phyloP scores from a whole-genome alignment of 2,329 filamentous ascomycete genomes.

The Pyrenochaeta sp. region DNA sequence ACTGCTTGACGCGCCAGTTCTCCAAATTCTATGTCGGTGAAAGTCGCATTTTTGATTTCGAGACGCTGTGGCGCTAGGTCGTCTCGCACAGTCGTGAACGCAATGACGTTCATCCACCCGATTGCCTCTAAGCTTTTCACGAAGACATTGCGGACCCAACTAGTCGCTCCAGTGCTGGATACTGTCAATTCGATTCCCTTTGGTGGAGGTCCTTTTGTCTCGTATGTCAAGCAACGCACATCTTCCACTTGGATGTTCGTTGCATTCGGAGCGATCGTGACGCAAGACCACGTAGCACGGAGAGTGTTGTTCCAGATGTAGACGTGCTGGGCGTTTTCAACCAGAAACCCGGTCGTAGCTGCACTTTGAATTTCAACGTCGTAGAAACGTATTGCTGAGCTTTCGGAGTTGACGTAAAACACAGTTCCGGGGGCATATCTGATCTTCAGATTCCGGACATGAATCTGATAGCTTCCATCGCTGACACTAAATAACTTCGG shows the following conservation, averaged over 20 bases:
- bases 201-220: not conserved
- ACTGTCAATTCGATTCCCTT: slow-evolving; percentile 6
- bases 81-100: slow-evolving; percentile 2
- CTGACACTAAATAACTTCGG: slow-evolving; percentile 19
- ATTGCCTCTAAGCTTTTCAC: slow-evolving; percentile 11
- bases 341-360: not conserved
- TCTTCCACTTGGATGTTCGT: slow-evolving; percentile 23
- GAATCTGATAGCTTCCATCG: slow-evolving; percentile 15
- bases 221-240: slow-evolving; percentile 8
- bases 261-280: slow-evolving; percentile 10
- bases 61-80: slow-evolving; percentile 1
- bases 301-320: slow-evolving; percentile 24
- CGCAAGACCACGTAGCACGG: slow-evolving; percentile 12
- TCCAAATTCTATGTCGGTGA: slow-evolving; percentile 15
- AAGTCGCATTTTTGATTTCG: slow-evolving; percentile 22
- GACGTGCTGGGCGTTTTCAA: slow-evolving; percentile 17
- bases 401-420: slow-evolving; percentile 7
- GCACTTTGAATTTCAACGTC: slow-evolving; percentile 7
- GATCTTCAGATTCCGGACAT: slow-evolving; percentile 12
- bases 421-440: slow-evolving; percentile 17
- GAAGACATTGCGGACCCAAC: slow-evolving; percentile 18
- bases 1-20: slow-evolving; percentile 10
- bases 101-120: slow-evolving; percentile 17
- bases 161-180: not conserved
- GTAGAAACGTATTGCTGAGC: slow-evolving; percentile 15